Evolutionary conservation across 2,329 filamentous ascomycete genomes (phyloP), one percentile per base, ranked within the genome.

Genomic region (Aspergillus melleus): DNA sequence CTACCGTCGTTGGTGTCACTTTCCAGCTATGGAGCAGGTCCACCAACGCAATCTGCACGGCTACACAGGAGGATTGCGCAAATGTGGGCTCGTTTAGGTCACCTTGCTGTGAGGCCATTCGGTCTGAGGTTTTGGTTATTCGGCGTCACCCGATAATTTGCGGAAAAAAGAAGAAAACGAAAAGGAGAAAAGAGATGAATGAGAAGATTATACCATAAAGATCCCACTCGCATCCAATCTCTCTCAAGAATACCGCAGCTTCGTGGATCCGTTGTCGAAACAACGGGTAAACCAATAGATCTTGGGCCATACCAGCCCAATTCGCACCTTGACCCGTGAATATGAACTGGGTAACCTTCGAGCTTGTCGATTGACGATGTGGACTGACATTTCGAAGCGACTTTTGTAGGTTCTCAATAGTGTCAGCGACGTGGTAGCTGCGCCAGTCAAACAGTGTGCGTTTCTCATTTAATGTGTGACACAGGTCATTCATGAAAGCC

Each of bases 1-100:
- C 74, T 0, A 80, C 78, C 1, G 72, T 73, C 2, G 2, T 59
- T 42, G 6, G 78, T 72, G 0, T 54, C 49, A 22, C 82, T 55
- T 3, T 74, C 74, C 4, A 74, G 74, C 0, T 67, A 60, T 0
- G 57, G 55, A 74, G 63, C 16, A 73, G 49, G 19, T 70, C 59
- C 4, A 73, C 66, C 3, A 72, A 54, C 6, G 64, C 58, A n/a
- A 75, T 64, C 26, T 74, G 72, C 16, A 75, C 50, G 0, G 70
- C 69, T 0, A 69, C 14, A 39, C 36, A 39, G 4, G 36, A 39
- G 3, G 36, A 39, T 39, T 39, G 36, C 36, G 36, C 36, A 39
- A 39, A 39, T 2, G 36, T 39, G 3, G 14, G 36, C 12, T 39
- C 36, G 36, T 39, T 39, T 3, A 39, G 12, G 5, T 39, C 36